phyloP scores from a whole-genome alignment of 2,329 filamentous ascomycete species.

The Colletotrichum camelliae region DNA sequence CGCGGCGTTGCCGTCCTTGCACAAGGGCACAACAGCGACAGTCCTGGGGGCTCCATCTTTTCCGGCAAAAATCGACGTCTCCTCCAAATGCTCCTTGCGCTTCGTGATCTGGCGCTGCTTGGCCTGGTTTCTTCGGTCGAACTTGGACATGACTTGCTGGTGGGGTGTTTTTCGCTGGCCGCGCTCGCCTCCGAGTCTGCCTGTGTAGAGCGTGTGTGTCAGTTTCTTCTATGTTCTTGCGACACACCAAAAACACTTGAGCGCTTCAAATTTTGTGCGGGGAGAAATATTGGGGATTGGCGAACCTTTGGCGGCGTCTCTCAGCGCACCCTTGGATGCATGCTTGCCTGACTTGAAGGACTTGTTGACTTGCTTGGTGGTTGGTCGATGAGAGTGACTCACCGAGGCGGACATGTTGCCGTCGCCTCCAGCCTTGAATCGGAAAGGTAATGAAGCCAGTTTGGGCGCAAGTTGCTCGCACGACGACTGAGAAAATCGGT shows the following conservation, averaged over 20 bases:
- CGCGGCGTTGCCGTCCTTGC: constrained; percentile 71
- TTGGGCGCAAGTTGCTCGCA: constrained; percentile 38
- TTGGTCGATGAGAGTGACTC: constrained; percentile 87
- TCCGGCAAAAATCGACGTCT: constrained; percentile 83
- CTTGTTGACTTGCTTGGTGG: constrained; percentile 89
- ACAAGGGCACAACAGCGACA: constrained; percentile 87
- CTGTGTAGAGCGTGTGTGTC: constrained; percentile 44
- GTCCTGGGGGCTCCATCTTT: constrained; percentile 86
- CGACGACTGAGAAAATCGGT: not conserved
- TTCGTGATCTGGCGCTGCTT: constrained; percentile 88
- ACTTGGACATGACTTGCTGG: constrained; percentile 96
- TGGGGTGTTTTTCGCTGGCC: constrained; percentile 85
- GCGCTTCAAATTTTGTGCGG: not conserved
- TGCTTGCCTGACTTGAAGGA: constrained; percentile 85
- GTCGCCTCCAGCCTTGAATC: constrained; percentile 83
- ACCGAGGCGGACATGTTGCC: constrained; percentile 77
- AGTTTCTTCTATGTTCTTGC: not conserved
- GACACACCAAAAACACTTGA: not conserved
- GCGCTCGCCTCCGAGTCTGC: constrained; percentile 75
- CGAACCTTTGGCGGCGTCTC: constrained; percentile 83
- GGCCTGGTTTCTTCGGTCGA: constrained; percentile 93
- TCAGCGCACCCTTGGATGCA: constrained; percentile 84
- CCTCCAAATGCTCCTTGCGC: constrained; percentile 80
- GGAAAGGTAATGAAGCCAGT: constrained; percentile 77
- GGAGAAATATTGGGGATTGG: not conserved